Evolutionary conservation across 495 filamentous ascomycete species (phyloP).

Genomic region (Neurospora terricola): DNA sequence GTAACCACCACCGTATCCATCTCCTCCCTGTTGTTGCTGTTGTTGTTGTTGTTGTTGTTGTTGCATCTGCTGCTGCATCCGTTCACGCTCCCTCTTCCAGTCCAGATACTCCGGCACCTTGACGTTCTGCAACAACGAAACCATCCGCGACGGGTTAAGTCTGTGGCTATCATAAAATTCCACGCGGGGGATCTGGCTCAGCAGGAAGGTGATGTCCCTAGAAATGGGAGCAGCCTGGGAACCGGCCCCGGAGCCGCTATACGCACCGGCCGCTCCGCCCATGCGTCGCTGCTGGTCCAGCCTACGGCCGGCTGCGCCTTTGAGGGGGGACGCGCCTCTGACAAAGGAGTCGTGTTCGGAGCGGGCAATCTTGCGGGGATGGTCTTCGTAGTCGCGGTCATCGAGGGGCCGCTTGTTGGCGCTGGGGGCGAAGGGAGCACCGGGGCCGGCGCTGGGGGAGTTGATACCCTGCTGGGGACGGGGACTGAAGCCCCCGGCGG

Average conservation of each 20-base stretch:
- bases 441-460: slow-evolving; percentile 42
- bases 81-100: slow-evolving; percentile 20
- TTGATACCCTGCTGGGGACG: slow-evolving; percentile 44
- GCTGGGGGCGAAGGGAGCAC: not conserved
- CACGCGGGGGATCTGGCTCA: slow-evolving; percentile 72
- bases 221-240: slow-evolving; percentile 45
- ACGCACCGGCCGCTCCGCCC: slow-evolving; percentile 37
- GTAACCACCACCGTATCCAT: not conserved
- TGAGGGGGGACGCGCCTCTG: slow-evolving; percentile 79
- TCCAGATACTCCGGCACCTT: slow-evolving; percentile 49
- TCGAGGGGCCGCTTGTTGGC: slow-evolving; percentile 53
- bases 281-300: slow-evolving; percentile 66
- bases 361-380: slow-evolving; percentile 58
- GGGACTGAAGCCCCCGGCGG: slow-evolving; percentile 30
- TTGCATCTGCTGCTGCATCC: not conserved
- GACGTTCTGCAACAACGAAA: slow-evolving; percentile 59
- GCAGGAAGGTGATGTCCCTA: slow-evolving; percentile 68
- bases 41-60: not conserved
- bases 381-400: slow-evolving; percentile 66
- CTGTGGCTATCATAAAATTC: slow-evolving; percentile 54
- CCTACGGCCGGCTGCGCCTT: slow-evolving; percentile 70
- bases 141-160: slow-evolving; percentile 61
- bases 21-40: not conserved
- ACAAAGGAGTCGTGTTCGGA: slow-evolving; percentile 23
- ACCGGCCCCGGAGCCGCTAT: slow-evolving; percentile 22